These are phyloP conservation scores for Starmerella sp. DNA, from an alignment of 805 yeast species.

Conservation along the genomic window DNA sequence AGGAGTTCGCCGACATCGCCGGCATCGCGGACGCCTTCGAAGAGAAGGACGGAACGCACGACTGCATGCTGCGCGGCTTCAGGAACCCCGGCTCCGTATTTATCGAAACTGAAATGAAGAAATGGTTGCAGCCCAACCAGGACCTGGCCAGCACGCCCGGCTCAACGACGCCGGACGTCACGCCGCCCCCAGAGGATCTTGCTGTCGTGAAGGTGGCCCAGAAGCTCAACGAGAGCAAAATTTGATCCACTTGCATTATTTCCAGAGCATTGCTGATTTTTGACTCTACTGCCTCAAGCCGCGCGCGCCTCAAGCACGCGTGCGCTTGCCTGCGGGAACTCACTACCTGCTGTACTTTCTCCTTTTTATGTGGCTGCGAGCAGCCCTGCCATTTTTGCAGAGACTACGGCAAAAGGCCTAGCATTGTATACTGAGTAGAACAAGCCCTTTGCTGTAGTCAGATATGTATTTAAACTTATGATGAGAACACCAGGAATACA, in stretches of 20 bases:
- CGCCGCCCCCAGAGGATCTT: background rate
- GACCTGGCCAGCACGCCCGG: background rate
- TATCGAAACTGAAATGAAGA: slow-evolving; percentile 1
- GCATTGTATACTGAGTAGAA: too few species aligned
- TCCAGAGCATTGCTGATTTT: too few species aligned
- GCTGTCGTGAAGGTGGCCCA: background rate
- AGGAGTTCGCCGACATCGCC: slow-evolving; percentile 13
- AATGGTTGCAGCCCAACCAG: slow-evolving; percentile 6
- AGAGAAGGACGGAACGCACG: slow-evolving; percentile 22
- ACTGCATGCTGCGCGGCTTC: slow-evolving; percentile 20
- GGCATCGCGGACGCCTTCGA: slow-evolving; percentile 11
- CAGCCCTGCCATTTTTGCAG: too few species aligned
- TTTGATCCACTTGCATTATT: background rate
- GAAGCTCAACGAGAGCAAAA: background rate
- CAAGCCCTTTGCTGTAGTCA: too few species aligned
- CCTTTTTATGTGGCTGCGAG: too few species aligned
- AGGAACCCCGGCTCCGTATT: slow-evolving; percentile 12
- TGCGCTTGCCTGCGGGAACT: too few species aligned
- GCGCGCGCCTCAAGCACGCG: too few species aligned
- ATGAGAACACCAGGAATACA: too few species aligned
- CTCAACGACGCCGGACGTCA: background rate
- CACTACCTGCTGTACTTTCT: too few species aligned
- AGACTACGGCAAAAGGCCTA: too few species aligned
- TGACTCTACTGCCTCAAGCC: too few species aligned
- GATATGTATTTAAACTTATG: too few species aligned